Percentiles rank a stretch among this genome's conserved stretches.
Conservation (phyloP, 306 rosid genomes). For the Bauhinia variegata region DNA sequence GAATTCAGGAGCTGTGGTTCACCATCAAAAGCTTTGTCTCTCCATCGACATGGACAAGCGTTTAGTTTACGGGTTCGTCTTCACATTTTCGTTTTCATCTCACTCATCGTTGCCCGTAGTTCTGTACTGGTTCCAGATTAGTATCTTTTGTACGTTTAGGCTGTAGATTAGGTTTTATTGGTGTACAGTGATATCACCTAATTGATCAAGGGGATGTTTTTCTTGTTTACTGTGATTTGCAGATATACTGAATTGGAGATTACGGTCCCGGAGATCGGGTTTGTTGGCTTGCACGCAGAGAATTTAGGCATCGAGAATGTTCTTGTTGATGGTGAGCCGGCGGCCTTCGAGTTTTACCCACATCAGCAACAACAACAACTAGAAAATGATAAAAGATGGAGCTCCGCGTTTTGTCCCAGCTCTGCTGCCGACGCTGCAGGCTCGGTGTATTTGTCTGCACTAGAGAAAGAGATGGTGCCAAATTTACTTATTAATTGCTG, state of each 20-base stretch:
- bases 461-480: conserved; percentile 75
- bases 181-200: background rate
- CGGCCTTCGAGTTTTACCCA: conserved; percentile 88
- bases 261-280: conserved; percentile 87
- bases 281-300: conserved; percentile 93
- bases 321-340: conserved; percentile 84
- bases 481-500: conserved; percentile 88
- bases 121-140: background rate
- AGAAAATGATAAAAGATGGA: conserved; percentile 62
- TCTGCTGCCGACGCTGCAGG: conserved; percentile 86
- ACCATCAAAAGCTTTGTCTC: conserved; percentile 93
- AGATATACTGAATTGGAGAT: conserved; percentile 90
- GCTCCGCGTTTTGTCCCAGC: conserved; percentile 59
- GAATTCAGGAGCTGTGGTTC: conserved; percentile 74
- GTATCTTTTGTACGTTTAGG: background rate
- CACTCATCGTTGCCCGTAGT: background rate
- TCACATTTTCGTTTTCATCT: background rate
- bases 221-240: conserved; percentile 2
- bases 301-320: conserved; percentile 82
- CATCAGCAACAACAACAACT: conserved; percentile 45
- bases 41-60: conserved; percentile 75
- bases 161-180: conserved; percentile 25
- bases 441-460: conserved; percentile 63
- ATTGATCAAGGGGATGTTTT: background rate
- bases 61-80: conserved; percentile 75